These are phyloP conservation scores for Alnus rubra DNA, from an alignment of 306 rosid genomes.

Conservation along the genomic window DNA sequence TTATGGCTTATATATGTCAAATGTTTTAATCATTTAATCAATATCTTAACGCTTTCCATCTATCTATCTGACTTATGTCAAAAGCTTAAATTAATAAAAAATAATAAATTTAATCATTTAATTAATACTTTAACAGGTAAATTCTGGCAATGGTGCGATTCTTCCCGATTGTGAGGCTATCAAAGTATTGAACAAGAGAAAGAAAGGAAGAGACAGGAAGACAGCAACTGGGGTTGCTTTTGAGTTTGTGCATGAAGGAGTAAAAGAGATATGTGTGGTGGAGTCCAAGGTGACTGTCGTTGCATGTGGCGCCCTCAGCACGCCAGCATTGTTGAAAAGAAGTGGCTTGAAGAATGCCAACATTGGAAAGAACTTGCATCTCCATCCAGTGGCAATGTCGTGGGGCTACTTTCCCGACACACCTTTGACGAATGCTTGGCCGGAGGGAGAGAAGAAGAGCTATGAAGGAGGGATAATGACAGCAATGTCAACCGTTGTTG, in stretches of 20 bases:
- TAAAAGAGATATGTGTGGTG: slow-evolving; percentile 58
- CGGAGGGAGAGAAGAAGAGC: slow-evolving; percentile 60
- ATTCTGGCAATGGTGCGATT: slow-evolving; percentile 73
- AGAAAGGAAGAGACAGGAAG: slow-evolving; percentile 41
- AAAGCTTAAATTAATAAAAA: no score
- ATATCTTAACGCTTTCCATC: no score
- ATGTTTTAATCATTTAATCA: no score
- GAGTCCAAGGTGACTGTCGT: slow-evolving; percentile 76
- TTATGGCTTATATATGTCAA: no score
- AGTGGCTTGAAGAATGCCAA: slow-evolving; percentile 67
- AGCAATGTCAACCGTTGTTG: slow-evolving; percentile 72
- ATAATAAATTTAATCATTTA: no score
- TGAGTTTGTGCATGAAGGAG: slow-evolving; percentile 41
- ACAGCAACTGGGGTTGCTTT: slow-evolving; percentile 58
- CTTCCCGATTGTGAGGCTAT: slow-evolving; percentile 64
- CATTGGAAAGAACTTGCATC: slow-evolving; percentile 76
- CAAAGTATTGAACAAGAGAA: slow-evolving; percentile 46
- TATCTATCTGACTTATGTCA: no score
- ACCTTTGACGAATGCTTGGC: slow-evolving; percentile 45
- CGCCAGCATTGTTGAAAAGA: slow-evolving; percentile 59
- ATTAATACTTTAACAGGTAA: slow-evolving; percentile 1
- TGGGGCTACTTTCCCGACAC: slow-evolving; percentile 84
- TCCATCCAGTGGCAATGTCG: slow-evolving; percentile 85
- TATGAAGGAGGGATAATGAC: slow-evolving; percentile 94
- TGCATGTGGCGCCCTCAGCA: slow-evolving; percentile 79